Evolutionary conservation across 2,329 filamentous ascomycete genomes (phyloP).

Genomic region (Talaromyces sp.): DNA sequence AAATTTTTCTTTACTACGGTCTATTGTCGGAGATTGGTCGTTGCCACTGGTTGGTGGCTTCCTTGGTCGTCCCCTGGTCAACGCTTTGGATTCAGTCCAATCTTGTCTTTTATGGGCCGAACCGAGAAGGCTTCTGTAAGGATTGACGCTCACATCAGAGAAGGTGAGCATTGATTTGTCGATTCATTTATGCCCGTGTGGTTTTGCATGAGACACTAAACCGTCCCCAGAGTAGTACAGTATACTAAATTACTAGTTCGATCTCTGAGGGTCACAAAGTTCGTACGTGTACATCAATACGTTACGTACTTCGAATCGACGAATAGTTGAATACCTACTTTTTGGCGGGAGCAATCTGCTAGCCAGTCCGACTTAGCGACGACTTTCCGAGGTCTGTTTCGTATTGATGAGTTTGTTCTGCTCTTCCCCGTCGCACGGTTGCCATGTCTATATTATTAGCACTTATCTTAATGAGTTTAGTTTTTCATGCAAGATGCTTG

Average conservation of each 20-base stretch:
- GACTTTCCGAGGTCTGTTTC: not conserved
- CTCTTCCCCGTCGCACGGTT: not conserved
- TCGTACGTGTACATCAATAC: not conserved
- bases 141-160: not conserved
- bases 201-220: not conserved
- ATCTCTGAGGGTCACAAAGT: not conserved
- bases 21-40: constrained; percentile 13
- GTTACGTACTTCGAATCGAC: not conserved
- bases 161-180: constrained; percentile 6
- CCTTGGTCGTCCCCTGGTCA: not conserved
- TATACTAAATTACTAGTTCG: not conserved
- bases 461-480: not conserved
- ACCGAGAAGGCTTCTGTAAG: not conserved
- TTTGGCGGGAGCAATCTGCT: not conserved
- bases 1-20: constrained; percentile 2
- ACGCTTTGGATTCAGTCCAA: not conserved
- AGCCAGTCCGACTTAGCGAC: not conserved
- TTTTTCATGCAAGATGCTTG: not conserved
- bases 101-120: not conserved
- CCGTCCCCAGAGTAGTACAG: not conserved
- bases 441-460: not conserved
- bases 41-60: constrained; percentile 5
- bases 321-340: not conserved
- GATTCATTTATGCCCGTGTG: not conserved
- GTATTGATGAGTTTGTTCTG: not conserved